Base-by-base conservation (phyloP, 1,139 yeast genomes). In the Diutina pseudorugosa region DNA sequence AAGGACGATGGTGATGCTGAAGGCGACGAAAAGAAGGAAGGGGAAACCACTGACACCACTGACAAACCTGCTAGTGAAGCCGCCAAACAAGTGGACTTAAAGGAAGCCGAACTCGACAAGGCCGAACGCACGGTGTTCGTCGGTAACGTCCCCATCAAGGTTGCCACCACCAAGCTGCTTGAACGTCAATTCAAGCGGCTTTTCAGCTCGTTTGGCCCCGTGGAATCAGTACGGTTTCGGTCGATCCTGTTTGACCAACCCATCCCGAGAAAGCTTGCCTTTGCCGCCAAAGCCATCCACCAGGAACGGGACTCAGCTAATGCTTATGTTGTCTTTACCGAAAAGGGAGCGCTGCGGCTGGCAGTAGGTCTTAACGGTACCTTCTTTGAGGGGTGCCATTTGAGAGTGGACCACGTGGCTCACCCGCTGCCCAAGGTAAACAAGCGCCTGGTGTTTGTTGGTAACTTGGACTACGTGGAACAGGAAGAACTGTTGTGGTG, bases 381-480 rank as follows among this genome's bases (percentile, higher is more conserved):
- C 5, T 72, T 83, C 8, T 86, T 89, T 64, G 77, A 77, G 55
- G 78, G 78, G 52, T 82, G 82, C 64, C 98, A 93, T 65, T 65
- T 94, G 54, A 79, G 98, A 62, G 94, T 93, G 19, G 98, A 94
- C 66, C 90, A 90, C 55, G 86, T 91, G 19, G 80, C 95, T 0
- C 96, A 91, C 64, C 98, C 98, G 21, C 75, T 90, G 6, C 80
- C 85, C 57, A 91, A 87, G 61, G 96, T 89, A 61, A 83, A 85
- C 65, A 85, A 83, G 64, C 77, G 90, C 58, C 84, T 94, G 42
- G 79, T 94, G 41, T 94, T 94, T 65, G 93, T 94, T 40, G 99
- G 99, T 40, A 93, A 93, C 65, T 75, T 93, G 58, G 95, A 90
- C 65, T 94, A 93, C 64, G 96, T 90, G 65, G 95, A 88, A 65